Base-by-base conservation (phyloP, 345 rosid species). In the Aethionema arabicum region DNA sequence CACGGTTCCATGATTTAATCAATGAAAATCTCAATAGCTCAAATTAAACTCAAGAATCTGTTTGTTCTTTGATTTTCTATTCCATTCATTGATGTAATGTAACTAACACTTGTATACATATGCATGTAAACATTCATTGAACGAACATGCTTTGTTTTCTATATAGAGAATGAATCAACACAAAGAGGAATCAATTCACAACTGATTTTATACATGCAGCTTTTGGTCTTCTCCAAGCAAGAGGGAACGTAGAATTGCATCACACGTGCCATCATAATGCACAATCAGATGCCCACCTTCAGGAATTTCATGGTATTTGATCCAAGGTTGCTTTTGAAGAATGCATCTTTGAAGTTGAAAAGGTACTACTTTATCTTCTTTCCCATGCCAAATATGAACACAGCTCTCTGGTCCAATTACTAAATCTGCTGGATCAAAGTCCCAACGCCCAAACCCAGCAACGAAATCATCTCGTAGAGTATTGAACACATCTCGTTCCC, bases 361-460 rank as follows among this genome's bases (percentile, higher is more conserved):
- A 0, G 96, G 93, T 15, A 92, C 95, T 7, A 92, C 85, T 73
- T 79, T 92, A 69, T 92, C 98, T 75, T 86, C 87, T 6, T 58
- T 57, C 3, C 96, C 96, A 65, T 88, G 93, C 96, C 95, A 88
- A 35, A 88, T 83, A 55, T 92, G 95, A 57, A 88, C 87, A 35
- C 73, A 66, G 69, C 69, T 56, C 29, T 71, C 66, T 64, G 43
- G 2, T 11, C 11, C 43, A 12, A 85, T 76, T 30, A 43, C 57
- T 45, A 88, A 77, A 7, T 82, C 80, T 21, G 77, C 63, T 0
- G 98, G 98, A 69, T 88, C 96, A 55, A 91, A 88, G 44, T 81
- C 95, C 96, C 96, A 91, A 27, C 76, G 70, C n/a, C 90, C 95
- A 53, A 79, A 91, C 68, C 77, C 72, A 6, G 63, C 82, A 56